Base-by-base conservation (phyloP, 306 rosid species). In the Urtica urens region DNA sequence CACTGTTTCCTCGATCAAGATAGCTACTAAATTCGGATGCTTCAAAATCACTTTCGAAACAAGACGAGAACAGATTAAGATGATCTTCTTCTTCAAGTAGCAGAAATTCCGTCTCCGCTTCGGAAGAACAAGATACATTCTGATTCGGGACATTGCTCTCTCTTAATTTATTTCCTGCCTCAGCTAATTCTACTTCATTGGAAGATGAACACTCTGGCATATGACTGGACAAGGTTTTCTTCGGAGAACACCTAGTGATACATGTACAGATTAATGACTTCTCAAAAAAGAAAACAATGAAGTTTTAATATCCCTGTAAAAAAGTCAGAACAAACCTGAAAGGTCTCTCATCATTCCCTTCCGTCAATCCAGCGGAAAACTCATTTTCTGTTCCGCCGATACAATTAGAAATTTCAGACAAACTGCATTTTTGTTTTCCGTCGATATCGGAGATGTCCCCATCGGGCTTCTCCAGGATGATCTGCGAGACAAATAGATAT, bases 1-100 rank as follows among this genome's bases (percentile, higher is more conserved):
- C 47, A 51, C 26, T 63, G 33, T 53, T 66, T 59, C 69, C 78
- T 29, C 31, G 49, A 70, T 68, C 53, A 43, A 42, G 63, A 63
- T 43, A 66, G 46, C 61, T 60, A 58, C 73, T 54, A 40, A 73
- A 60, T 51, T 39, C 48, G 10, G 75, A 53, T 49, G 55, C 62
- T 55, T 62, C 88, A 51, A 74, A 76, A 66, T 76, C 88, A 66
- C 65, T 66, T 40, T 39, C 82, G 61, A 63, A 58, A 64, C 72
- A 82, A 57, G 87, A 76, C 48, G 82, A 57, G 29, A 27, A 61
- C 70, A 77, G 72, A 68, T 76, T 76, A 57, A 63, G 74, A 34
- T 74, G 49, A 52, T 21, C 76, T 24, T 61, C 74, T 70, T 76
- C 85, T 34, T 69, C 76, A 55, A 76, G 69, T 48, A 76, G 76